These are phyloP conservation scores for Tetrapisispora taiwanensis DNA, from an alignment of 805 yeast genomes.

Conservation along the genomic window DNA sequence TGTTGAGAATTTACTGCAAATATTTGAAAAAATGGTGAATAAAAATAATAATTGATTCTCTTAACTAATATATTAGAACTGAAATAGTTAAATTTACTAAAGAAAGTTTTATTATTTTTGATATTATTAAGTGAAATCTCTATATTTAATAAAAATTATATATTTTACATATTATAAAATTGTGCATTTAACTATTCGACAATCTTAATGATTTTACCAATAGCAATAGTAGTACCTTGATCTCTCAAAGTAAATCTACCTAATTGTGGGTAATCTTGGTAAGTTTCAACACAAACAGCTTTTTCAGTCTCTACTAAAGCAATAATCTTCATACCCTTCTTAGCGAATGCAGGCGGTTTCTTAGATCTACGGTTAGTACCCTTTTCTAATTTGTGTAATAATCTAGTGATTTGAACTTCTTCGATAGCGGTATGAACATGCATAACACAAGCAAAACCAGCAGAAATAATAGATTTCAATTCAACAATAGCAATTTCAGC, in stretches of 20 bases:
- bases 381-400: conserved; percentile 88
- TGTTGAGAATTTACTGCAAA: conserved; percentile 40
- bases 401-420: conserved; percentile 73
- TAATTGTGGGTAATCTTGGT: conserved; percentile 84
- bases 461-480: conserved; percentile 83
- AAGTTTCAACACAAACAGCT: conserved; percentile 91
- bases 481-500: conserved; percentile 97
- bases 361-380: conserved; percentile 95
- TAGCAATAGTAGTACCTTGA: conserved; percentile 96
- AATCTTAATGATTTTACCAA: conserved; percentile 92
- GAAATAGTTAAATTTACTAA: no score
- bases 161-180: not conserved
- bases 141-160: conserved; percentile 5
- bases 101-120: not conserved
- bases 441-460: conserved; percentile 97
- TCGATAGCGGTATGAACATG: conserved; percentile 97
- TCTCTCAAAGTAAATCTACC: conserved; percentile 98
- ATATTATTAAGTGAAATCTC: conserved; percentile 6
- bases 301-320: conserved; percentile 78
- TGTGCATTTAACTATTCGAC: conserved; percentile 33
- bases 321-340: conserved; percentile 96
- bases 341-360: conserved; percentile 96
- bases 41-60: conserved; percentile 29
- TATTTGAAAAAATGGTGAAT: conserved; percentile 14
- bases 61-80: no score